Conservation (phyloP, 345 rosid species). For the Eucalyptus caleyi region DNA sequence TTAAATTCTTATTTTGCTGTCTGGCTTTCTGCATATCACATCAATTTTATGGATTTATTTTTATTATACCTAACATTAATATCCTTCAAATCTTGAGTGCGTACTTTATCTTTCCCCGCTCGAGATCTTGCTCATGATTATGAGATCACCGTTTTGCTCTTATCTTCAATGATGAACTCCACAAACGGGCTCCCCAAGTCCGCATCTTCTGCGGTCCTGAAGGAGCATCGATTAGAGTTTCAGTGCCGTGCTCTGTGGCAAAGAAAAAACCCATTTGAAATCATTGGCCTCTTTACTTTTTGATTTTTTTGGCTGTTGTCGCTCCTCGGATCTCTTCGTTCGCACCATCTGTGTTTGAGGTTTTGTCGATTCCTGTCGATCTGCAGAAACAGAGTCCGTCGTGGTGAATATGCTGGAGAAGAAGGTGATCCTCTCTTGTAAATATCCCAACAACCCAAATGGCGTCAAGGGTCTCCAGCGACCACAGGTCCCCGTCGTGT, state of each 20-base stretch:
- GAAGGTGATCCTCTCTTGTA: conserved; percentile 61
- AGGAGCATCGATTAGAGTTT: neutral
- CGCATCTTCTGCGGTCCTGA: neutral
- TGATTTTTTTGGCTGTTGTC: neutral
- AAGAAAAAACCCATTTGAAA: neutral
- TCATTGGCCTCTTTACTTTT: neutral
- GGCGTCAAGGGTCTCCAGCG: conserved; percentile 6
- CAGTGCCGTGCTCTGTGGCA: neutral
- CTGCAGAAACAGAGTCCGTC: conserved; percentile 67
- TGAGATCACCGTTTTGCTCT: neutral
- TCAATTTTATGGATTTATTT: neutral
- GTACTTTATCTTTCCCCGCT: neutral
- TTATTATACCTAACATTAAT: neutral
- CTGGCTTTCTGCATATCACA: neutral
- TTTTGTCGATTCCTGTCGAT: neutral
- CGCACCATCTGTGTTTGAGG: neutral
- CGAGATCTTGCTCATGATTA: neutral
- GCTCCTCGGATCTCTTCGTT: neutral
- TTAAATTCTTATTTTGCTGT: neutral
- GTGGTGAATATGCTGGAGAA: conserved; percentile 58
- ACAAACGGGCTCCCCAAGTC: neutral
- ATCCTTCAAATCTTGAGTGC: neutral
- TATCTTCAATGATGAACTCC: neutral
- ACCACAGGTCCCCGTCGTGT: conserved; percentile 8
- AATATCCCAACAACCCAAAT: conserved; percentile 16